Evolutionary conservation across 805 yeast species (phyloP), one percentile per base, ranked within the genome.

Genomic region (Ogataea polymorpha): DNA sequence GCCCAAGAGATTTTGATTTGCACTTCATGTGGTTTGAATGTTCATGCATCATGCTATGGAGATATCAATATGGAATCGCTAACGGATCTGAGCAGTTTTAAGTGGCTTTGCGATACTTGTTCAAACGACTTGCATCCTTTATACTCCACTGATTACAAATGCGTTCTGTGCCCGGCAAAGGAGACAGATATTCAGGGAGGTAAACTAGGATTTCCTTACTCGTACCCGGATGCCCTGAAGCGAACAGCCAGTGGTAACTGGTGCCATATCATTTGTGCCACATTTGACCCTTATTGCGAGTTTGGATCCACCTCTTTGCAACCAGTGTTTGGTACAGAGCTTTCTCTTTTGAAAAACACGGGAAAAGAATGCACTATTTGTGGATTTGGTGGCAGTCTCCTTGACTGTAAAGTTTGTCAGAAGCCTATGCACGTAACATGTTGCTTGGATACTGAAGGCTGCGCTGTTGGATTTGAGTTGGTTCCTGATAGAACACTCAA

Each of bases 31-130:
- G 85, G 85, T 0, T 62, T 86, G 23, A 71, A 70, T 40, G 87
- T 82, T 2, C 96, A 89, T 58, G 67, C 75, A 3, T 59, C 72
- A 0, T 89, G 96, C 54, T 82, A 80, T 54, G 96, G 95, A 0
- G 57, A 72, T 6, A 37, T 40, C 3, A 18, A 56, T 9, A 42
- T 47, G 12, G 28, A 36, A 9, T 8, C 8, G 12, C 45, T 38
- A 28, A 34, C n/a, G 28, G 32, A 7, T 8, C 48, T 37, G 16
- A 35, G 42, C 4, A 50, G 43, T 14, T 72, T 67, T 7, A 73
- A 72, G 41, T 88, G 96, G 96, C 64, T 71, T 18, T 89, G 96
- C 63, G 95, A 87, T 51, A 70, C 80, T 1, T 89, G 96, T 56
- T 69, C 79, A 4, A 86, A 87, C 55, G 83, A 80, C 35, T 58